Percentiles rank a stretch among this genome's conserved stretches.
Conservation (phyloP, 148 eudicot genomes). For the Cornus florida region DNA sequence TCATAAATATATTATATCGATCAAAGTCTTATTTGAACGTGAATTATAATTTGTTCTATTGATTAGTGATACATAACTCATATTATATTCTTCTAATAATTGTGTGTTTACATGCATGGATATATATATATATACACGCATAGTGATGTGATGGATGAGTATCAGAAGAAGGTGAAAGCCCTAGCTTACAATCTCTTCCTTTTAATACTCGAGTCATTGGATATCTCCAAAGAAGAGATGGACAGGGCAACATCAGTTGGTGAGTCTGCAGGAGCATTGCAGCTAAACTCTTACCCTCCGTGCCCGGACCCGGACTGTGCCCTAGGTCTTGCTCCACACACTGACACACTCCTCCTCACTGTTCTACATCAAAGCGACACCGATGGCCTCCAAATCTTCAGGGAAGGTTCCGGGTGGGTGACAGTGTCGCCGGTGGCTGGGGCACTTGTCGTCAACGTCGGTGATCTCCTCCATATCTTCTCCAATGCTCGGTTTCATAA, state of each 20-base stretch:
- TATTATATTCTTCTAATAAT: too few relatives aligned
- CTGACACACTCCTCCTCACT: constrained; percentile 67
- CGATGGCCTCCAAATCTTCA: constrained; percentile 52
- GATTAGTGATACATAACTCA: too few relatives aligned
- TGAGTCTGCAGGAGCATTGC: constrained; percentile 39
- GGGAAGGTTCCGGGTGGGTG: constrained; percentile 56
- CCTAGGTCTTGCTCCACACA: constrained; percentile 66
- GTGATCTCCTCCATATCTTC: constrained; percentile 60
- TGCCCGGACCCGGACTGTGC: constrained; percentile 61
- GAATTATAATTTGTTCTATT: too few relatives aligned
- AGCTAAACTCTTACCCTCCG: constrained; percentile 69
- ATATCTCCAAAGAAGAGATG: constrained; percentile 28
- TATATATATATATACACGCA: not conserved
- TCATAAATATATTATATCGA: too few relatives aligned
- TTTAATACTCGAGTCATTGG: constrained; percentile 40
- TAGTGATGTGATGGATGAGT: constrained; percentile 60
- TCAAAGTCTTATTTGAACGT: too few relatives aligned
- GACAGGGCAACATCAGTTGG: constrained; percentile 10
- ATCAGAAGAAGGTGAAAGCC: constrained; percentile 45
- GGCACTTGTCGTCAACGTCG: constrained; percentile 60
- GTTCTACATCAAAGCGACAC: constrained; percentile 55
- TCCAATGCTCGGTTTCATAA: constrained; percentile 52
- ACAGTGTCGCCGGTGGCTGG: constrained; percentile 37
- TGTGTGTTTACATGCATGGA: too few relatives aligned
- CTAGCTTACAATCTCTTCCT: constrained; percentile 41